Percentiles rank a stretch among this genome's conserved stretches.
phyloP scores from a whole-genome alignment of 2,329 filamentous ascomycete genomes.

The Dothideomycetes sp. region DNA sequence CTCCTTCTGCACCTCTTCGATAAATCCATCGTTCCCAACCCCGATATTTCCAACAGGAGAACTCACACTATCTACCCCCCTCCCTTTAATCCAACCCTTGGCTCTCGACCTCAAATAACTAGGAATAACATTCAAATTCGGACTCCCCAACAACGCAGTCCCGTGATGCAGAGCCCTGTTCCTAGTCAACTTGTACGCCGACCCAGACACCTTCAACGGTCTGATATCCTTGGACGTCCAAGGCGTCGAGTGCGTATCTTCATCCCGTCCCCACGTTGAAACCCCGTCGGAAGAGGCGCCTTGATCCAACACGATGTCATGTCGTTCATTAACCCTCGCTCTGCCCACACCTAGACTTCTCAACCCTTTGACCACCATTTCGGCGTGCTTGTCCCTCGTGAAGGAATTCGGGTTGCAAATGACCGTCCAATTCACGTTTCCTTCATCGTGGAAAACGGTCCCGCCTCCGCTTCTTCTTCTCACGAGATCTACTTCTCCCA shows the following conservation, averaged over 20 bases:
- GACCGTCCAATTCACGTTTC: slow-evolving; percentile 92
- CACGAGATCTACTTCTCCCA: slow-evolving; percentile 53
- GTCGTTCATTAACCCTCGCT: slow-evolving; percentile 73
- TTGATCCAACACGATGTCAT: slow-evolving; percentile 78
- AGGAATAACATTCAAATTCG: slow-evolving; percentile 61
- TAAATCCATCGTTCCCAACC: slow-evolving; percentile 40
- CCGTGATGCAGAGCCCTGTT: slow-evolving; percentile 81
- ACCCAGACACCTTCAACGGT: slow-evolving; percentile 75
- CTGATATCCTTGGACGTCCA: slow-evolving; percentile 30
- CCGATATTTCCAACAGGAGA: slow-evolving; percentile 75
- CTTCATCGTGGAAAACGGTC: slow-evolving; percentile 84
- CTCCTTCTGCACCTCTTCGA: slow-evolving; percentile 39
- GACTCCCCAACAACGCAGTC: slow-evolving; percentile 73
- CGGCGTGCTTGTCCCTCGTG: slow-evolving; percentile 75
- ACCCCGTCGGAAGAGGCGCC: slow-evolving; percentile 17
- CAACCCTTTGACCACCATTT: slow-evolving; percentile 86
- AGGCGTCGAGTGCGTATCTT: slow-evolving; percentile 37
- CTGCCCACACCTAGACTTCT: slow-evolving; percentile 47
- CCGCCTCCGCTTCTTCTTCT: slow-evolving; percentile 82
- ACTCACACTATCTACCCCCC: slow-evolving; percentile 84
- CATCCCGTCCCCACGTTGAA: slow-evolving; percentile 13
- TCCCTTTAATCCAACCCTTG: slow-evolving; percentile 64
- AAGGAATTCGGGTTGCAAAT: slow-evolving; percentile 71
- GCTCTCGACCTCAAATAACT: slow-evolving; percentile 69
- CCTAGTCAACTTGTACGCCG: slow-evolving; percentile 85